phyloP scores from a whole-genome alignment of 768 basidiomycete species.

The Naganishia onofrii region DNA sequence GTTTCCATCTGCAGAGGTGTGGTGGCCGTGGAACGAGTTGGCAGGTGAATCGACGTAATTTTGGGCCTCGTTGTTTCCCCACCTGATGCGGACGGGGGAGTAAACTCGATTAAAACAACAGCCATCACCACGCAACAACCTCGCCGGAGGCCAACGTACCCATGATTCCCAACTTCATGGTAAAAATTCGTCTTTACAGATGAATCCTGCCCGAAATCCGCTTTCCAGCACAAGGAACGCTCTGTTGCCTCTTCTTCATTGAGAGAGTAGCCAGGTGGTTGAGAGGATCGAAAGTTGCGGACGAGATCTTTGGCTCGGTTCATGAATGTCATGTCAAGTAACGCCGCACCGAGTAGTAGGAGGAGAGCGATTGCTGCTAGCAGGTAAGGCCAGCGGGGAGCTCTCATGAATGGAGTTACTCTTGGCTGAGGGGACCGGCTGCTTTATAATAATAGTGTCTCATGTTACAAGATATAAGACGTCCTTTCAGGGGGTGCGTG shows the following conservation, averaged over 20 bases:
- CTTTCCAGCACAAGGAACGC: slow-evolving; percentile 9
- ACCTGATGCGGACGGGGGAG: neutral
- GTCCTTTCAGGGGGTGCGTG: neutral
- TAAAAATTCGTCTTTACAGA: slow-evolving; percentile 6
- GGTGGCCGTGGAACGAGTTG: slow-evolving; percentile 19
- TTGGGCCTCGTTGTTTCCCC: slow-evolving; percentile 28
- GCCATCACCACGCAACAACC: neutral
- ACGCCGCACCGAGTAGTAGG: neutral
- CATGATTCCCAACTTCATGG: slow-evolving; percentile 16
- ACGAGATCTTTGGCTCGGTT: neutral
- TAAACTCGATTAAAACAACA: neutral
- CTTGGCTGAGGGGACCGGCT: too few species aligned
- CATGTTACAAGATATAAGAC: too few species aligned
- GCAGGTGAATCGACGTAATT: slow-evolving; percentile 5
- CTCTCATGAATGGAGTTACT: too few species aligned
- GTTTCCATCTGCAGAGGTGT: slow-evolving; percentile 9
- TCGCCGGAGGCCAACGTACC: neutral
- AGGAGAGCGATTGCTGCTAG: neutral
- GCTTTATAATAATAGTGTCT: too few species aligned
- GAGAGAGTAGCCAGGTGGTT: too few species aligned
- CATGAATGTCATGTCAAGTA: slow-evolving; percentile 14
- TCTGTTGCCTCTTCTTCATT: neutral
- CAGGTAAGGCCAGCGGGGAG: neutral
- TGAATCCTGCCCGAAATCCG: slow-evolving; percentile 7
- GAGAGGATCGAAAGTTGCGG: neutral